A percentile compares a stretch with the other conserved stretches of the same genome.
Conservation (phyloP, 176 grass and related monocot genomes). For the Oryza longistaminata region DNA sequence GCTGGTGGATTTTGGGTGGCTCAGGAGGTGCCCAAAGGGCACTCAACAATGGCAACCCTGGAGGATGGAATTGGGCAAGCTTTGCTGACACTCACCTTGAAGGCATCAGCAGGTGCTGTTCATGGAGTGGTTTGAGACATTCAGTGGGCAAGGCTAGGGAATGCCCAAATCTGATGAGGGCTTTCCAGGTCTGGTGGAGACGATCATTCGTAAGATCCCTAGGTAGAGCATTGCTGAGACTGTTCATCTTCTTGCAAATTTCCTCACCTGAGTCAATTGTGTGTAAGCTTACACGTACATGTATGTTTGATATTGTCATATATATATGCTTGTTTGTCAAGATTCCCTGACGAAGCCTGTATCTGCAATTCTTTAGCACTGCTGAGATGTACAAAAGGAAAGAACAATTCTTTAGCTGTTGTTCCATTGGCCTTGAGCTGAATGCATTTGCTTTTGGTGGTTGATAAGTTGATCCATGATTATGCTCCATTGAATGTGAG, state of each 20-base stretch:
- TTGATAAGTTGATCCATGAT: slow-evolving; percentile 33
- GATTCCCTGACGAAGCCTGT: slow-evolving; percentile 11
- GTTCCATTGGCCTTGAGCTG: neutral
- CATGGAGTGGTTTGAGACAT: slow-evolving; percentile 78
- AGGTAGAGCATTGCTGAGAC: slow-evolving; percentile 31
- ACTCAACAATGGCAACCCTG: slow-evolving; percentile 56
- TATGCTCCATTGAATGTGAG: slow-evolving; percentile 31
- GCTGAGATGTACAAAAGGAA: slow-evolving; percentile 7
- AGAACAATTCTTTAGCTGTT: slow-evolving; percentile 22
- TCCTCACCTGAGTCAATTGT: neutral
- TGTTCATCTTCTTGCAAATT: slow-evolving; percentile 1
- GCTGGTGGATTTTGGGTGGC: slow-evolving; percentile 80
- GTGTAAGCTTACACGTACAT: neutral
- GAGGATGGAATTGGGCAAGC: slow-evolving; percentile 85
- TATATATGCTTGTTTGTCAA: slow-evolving; percentile 12
- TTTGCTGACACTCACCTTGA: slow-evolving; percentile 66
- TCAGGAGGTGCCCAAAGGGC: slow-evolving; percentile 74
- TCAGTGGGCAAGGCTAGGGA: slow-evolving; percentile 63
- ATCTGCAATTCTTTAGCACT: slow-evolving; percentile 9
- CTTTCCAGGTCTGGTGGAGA: slow-evolving; percentile 96
- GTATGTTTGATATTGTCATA: slow-evolving; percentile 25
- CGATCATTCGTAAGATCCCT: slow-evolving; percentile 71
- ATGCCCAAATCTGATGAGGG: slow-evolving; percentile 78
- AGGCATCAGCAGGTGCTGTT: slow-evolving; percentile 78
- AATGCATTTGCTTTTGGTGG: slow-evolving; percentile 26